These are phyloP conservation scores for Neophaeococcomyces mojaviensis DNA, from an alignment of 2,329 filamentous ascomycete genomes.

Conservation along the genomic window DNA sequence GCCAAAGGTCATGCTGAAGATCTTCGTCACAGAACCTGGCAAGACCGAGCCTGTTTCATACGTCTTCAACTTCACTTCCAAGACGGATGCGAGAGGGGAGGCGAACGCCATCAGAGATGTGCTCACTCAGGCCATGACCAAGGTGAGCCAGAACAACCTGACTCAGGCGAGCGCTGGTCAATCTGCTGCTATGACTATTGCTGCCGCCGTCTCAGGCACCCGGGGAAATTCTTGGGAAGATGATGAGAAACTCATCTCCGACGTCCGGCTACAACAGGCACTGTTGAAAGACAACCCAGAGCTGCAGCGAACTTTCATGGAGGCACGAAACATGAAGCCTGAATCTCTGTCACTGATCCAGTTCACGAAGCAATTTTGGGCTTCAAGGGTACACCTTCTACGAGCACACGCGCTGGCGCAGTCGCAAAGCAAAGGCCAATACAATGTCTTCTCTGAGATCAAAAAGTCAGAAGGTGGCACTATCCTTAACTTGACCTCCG, in stretches of 20 bases:
- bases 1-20: slow-evolving; percentile 87
- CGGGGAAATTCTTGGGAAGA: slow-evolving; percentile 64
- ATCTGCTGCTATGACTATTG: slow-evolving; percentile 70
- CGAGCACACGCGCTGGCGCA: slow-evolving; percentile 85
- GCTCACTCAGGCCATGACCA: slow-evolving; percentile 57
- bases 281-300: slow-evolving; percentile 71
- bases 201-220: slow-evolving; percentile 55
- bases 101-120: slow-evolving; percentile 78
- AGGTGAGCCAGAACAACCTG: slow-evolving; percentile 59
- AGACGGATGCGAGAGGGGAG: slow-evolving; percentile 66
- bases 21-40: slow-evolving; percentile 64
- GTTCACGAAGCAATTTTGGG: slow-evolving; percentile 93
- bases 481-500: slow-evolving; percentile 76
- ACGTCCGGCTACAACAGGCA: slow-evolving; percentile 79
- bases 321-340: slow-evolving; percentile 74
- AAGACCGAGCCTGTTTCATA: slow-evolving; percentile 60
- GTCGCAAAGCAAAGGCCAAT: slow-evolving; percentile 76
- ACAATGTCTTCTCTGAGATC: slow-evolving; percentile 87
- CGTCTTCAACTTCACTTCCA: slow-evolving; percentile 82
- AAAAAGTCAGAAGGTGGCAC: slow-evolving; percentile 71
- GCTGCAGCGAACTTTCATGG: slow-evolving; percentile 77
- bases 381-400: slow-evolving; percentile 73
- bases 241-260: slow-evolving; percentile 66
- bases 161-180: slow-evolving; percentile 32
- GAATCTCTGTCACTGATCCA: slow-evolving; percentile 71